Percentiles rank a stretch among this genome's conserved stretches.
Evolutionary conservation across 805 yeast species (phyloP).

Genomic region (Priceomyces fermenticarens): DNA sequence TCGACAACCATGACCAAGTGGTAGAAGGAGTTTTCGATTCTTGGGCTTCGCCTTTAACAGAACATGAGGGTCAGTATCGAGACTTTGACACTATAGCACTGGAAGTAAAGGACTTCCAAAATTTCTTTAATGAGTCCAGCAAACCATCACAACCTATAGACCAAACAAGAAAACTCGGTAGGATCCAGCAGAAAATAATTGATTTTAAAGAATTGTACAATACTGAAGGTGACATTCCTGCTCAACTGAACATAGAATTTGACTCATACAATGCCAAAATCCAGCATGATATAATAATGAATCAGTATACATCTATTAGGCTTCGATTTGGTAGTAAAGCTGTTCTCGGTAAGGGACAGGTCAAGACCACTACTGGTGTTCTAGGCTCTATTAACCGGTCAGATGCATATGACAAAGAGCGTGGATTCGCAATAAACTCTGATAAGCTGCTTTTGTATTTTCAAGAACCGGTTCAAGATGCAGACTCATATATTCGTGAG

Average conservation of each 20-base stretch:
- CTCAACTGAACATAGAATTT: conserved; percentile 1
- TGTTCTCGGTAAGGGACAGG: conserved; percentile 1
- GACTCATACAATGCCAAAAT: conserved; percentile 23
- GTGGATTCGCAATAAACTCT: not conserved
- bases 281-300: conserved; percentile 33
- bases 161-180: conserved; percentile 11
- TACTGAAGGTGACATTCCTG: conserved; percentile 1
- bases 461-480: too few species aligned
- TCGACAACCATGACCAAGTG: too few species aligned
- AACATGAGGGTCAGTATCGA: too few species aligned
- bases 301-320: conserved; percentile 36
- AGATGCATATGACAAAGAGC: not conserved
- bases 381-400: conserved; percentile 25
- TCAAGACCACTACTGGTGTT: conserved; percentile 20
- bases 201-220: conserved; percentile 26
- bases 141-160: not conserved
- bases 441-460: too few species aligned
- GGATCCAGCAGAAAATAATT: conserved; percentile 34
- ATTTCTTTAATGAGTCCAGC: conserved; percentile 24
- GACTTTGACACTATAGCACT: not conserved
- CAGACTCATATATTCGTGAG: too few species aligned
- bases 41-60: too few species aligned
- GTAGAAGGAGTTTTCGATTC: too few species aligned
- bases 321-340: conserved; percentile 24
- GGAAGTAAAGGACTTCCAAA: conserved; percentile 31